Evolutionary conservation across 164 flowering plant genomes (phyloP).

Genomic region (Vitis vinifera): DNA sequence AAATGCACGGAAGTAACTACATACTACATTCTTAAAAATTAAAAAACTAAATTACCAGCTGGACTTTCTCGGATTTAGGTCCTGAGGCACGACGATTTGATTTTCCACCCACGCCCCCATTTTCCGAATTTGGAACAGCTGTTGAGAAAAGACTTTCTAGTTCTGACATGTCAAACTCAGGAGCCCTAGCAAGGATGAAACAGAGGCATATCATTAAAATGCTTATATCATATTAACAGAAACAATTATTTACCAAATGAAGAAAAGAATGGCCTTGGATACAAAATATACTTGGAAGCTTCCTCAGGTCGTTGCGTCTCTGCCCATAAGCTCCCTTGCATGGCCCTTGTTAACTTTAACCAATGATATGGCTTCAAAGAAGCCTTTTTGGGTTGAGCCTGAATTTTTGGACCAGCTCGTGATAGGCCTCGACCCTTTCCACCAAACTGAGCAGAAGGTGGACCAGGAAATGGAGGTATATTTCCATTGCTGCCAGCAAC

Average conservation of each 20-base stretch:
- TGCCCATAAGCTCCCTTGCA: conserved; percentile 59
- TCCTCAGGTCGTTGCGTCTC: conserved; percentile 48
- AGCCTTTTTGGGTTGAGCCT: conserved; percentile 28
- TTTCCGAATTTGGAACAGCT: conserved; percentile 59
- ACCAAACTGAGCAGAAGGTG: conserved; percentile 34
- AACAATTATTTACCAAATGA: neutral
- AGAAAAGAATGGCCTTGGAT: neutral
- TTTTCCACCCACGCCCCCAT: conserved; percentile 44
- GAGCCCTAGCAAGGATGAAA: conserved; percentile 57
- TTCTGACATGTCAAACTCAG: conserved; percentile 92
- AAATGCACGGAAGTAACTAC: neutral
- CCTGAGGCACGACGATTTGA: conserved; percentile 52
- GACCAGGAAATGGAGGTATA: conserved; percentile 41
- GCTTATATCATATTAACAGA: neutral
- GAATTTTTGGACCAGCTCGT: conserved; percentile 24
- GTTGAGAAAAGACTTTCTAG: conserved; percentile 91
- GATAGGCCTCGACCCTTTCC: conserved; percentile 29
- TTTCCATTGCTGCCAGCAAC: conserved; percentile 21
- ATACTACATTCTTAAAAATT: conserved; percentile 2
- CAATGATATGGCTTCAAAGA: conserved; percentile 51
- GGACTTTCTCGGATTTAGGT: conserved; percentile 75
- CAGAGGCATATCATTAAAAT: conserved; percentile 2
- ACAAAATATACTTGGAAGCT: conserved; percentile 32
- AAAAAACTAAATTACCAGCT: conserved; percentile 57
- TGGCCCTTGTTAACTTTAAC: conserved; percentile 49